A percentile compares a stretch with the other conserved stretches of the same genome.
These are phyloP conservation scores for Aspergillus nomiae DNA, from an alignment of 2,329 filamentous ascomycete genomes.

Conservation along the genomic window DNA sequence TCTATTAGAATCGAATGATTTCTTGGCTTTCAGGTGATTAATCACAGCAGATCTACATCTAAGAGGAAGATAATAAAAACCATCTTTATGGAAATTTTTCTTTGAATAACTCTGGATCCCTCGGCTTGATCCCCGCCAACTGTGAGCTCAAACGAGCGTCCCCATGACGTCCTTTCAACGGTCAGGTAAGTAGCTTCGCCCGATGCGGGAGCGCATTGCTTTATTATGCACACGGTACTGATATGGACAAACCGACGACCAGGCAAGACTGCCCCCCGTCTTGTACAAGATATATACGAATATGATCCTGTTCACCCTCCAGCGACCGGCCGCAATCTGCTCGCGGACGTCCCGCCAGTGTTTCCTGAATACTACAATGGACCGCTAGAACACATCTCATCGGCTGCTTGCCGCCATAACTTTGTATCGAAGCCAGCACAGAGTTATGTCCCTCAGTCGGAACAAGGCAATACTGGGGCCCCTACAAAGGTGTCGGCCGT, in stretches of 20 bases:
- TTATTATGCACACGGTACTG: not conserved
- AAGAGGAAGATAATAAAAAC: not conserved
- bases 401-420: conserved; percentile 59
- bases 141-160: conserved; percentile 20
- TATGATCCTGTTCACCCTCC: conserved; percentile 49
- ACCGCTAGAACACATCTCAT: conserved; percentile 39
- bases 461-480: conserved; percentile 45
- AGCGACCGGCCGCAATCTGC: conserved; percentile 53
- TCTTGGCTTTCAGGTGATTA: conserved; percentile 3
- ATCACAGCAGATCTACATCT: not conserved
- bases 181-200: conserved; percentile 32
- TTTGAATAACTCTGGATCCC: not conserved
- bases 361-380: conserved; percentile 41
- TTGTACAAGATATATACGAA: conserved; percentile 48
- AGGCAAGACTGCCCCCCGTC: conserved; percentile 56
- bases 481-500: conserved; percentile 61
- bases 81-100: conserved; percentile 16
- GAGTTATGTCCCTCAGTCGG: conserved; percentile 49
- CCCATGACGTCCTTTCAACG: conserved; percentile 35
- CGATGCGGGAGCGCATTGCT: not conserved
- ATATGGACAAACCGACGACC: not conserved
- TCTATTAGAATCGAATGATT: conserved; percentile 10
- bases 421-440: conserved; percentile 61
- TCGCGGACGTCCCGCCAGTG: conserved; percentile 60
- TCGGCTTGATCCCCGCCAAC: conserved; percentile 12